A percentile compares a stretch with the other conserved stretches of the same genome.
These are phyloP conservation scores for Rosa lucieae DNA, from an alignment of 306 rosid genomes.

Conservation along the genomic window DNA sequence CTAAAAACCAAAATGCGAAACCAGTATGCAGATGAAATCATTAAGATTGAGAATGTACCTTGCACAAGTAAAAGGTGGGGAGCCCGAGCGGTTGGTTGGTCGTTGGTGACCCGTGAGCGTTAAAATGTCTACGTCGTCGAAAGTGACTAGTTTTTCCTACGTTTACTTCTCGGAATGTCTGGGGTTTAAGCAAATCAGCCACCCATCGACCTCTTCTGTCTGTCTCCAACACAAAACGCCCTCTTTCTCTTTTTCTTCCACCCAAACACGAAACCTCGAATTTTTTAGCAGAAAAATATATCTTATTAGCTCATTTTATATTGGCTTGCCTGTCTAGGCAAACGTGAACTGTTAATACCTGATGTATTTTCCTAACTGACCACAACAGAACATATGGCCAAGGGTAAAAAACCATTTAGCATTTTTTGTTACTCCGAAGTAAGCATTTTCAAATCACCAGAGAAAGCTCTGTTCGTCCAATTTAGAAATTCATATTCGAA, in stretches of 20 bases:
- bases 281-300: no score
- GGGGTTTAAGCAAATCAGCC: no score
- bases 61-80: neutral
- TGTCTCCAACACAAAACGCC: neutral
- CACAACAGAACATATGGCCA: no score
- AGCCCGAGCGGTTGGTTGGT: conserved; percentile 5
- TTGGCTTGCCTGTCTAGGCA: no score
- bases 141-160: neutral
- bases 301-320: no score
- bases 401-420: neutral
- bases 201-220: neutral
- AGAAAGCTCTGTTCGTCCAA: neutral
- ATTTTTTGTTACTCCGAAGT: neutral
- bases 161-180: neutral
- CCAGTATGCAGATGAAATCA: neutral
- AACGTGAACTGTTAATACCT: no score
- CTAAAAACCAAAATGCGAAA: neutral
- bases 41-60: neutral
- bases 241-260: neutral
- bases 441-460: neutral
- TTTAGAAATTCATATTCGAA: neutral
- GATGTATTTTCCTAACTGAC: no score
- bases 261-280: no score
- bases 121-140: neutral
- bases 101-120: neutral